Base-by-base conservation (phyloP, 2,329 filamentous ascomycete genomes). In the Phoma herbarum region DNA sequence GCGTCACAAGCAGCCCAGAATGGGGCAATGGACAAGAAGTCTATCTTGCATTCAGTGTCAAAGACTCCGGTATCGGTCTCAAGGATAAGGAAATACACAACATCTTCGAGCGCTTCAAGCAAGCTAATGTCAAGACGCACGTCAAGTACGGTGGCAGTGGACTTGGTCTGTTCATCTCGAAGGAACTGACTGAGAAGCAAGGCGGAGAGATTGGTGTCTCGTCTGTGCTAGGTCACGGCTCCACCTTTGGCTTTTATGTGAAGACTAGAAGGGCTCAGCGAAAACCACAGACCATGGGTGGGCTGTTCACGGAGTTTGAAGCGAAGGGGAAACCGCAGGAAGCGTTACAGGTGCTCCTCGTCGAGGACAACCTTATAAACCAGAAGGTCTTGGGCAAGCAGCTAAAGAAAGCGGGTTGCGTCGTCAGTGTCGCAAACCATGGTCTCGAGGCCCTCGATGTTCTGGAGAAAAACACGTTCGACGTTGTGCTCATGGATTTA, bases 401-500 rank as follows among this genome's bases (percentile, higher is more conserved):
- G 47, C 70, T 77, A 20, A 70, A 65, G 43, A 78, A 77, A 57
- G 70, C 73, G 2, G 69, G 67, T 2, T 75, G 70, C 39, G 25
- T 62, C 3, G 68, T 75, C 14, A 64, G 64, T 4, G 69, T 75
- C 4, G 75, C 75, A 2, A 75, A 75, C 28, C 74, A 78, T 46
- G 76, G 76, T n/a, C 66, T 74, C 12, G 75, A 77, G 62, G 77
- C 77, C 2, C 62, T 79, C 1, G 57, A 75, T 0, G 58, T 60
- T 10, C 61, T 77, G n/a, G 72, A 76, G 28, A 59, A 65, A 28
- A 54, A 66, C 18, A 58, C 46, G 1, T 74, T 76, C 28, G 72
- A 76, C 37, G 67, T 74, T 12, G 69, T 78, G 1, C 67, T 79
- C 18, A 78, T 82, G 80, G 84, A 86, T 61, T 80, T 85, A 7